Conservation (phyloP, 1,284 basidiomycete species). For the Cryptococcus jaspeensis region DNA sequence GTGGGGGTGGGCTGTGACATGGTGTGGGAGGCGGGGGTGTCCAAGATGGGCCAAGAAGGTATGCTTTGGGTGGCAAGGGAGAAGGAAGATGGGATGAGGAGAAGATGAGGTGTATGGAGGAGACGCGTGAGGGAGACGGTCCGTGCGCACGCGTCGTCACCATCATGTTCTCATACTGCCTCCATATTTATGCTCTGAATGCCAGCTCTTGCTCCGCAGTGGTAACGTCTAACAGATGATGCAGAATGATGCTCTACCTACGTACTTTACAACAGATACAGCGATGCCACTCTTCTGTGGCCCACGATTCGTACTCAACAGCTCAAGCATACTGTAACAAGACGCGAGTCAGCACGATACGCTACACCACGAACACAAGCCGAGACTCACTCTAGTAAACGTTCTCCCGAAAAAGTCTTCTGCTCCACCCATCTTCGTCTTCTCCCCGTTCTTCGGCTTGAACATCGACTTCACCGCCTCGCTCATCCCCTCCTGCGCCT, state of each 20-base stretch:
- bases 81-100: neutral
- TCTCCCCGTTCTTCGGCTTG: conserved; percentile 32
- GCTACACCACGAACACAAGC: neutral
- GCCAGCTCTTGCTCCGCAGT: neutral
- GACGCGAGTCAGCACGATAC: conserved; percentile 9
- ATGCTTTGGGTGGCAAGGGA: neutral
- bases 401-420: conserved; percentile 52
- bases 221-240: neutral
- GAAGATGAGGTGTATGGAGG: neutral
- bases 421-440: conserved; percentile 31
- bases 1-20: conserved; percentile 10
- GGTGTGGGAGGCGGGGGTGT: neutral
- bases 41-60: neutral
- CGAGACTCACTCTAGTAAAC: conserved; percentile 48
- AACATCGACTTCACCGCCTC: conserved; percentile 52
- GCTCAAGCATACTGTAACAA: conserved; percentile 14
- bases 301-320: no score
- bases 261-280: neutral
- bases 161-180: no score
- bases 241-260: neutral
- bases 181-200: no score
- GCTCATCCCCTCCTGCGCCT: conserved; percentile 49
- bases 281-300: neutral
- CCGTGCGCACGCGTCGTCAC: neutral
- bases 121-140: neutral